phyloP scores from a whole-genome alignment of 202 grass and related monocot genomes.

The Alloteropsis angusta region DNA sequence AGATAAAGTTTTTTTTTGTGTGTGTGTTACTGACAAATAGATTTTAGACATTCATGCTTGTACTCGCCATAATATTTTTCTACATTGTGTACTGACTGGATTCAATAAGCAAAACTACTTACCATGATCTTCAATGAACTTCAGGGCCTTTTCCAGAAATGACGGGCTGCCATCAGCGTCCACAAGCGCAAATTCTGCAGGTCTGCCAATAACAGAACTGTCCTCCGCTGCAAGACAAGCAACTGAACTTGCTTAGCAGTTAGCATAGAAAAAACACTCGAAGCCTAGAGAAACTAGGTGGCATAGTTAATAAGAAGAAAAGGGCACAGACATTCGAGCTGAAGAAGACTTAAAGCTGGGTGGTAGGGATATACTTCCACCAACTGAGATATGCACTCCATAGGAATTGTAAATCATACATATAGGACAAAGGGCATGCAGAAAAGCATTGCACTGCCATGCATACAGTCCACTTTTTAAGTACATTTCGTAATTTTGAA shows the following conservation, averaged over 20 bases:
- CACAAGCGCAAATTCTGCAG: constrained; percentile 68
- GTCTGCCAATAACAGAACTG: constrained; percentile 61
- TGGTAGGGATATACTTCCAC: background rate
- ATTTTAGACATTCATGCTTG: background rate
- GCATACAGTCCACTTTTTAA: background rate
- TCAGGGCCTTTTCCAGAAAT: constrained; percentile 93
- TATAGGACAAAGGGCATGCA: background rate
- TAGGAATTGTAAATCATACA: background rate
- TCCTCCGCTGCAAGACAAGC: constrained; percentile 47
- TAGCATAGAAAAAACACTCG: background rate
- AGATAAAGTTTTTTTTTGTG: background rate
- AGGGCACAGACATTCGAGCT: background rate
- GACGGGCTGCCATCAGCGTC: constrained; percentile 75
- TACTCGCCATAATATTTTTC: background rate
- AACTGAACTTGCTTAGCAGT: constrained; percentile 23
- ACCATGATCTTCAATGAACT: constrained; percentile 92
- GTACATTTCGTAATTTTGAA: background rate
- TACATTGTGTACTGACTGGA: background rate
- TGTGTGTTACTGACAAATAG: background rate
- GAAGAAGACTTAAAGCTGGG: background rate
- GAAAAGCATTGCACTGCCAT: background rate
- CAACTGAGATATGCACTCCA: background rate
- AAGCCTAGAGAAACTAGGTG: background rate
- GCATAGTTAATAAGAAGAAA: background rate
- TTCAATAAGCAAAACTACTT: constrained; percentile 26